phyloP scores from a whole-genome alignment of 192 early-diverging fungal species.

The Podila verticillata region DNA sequence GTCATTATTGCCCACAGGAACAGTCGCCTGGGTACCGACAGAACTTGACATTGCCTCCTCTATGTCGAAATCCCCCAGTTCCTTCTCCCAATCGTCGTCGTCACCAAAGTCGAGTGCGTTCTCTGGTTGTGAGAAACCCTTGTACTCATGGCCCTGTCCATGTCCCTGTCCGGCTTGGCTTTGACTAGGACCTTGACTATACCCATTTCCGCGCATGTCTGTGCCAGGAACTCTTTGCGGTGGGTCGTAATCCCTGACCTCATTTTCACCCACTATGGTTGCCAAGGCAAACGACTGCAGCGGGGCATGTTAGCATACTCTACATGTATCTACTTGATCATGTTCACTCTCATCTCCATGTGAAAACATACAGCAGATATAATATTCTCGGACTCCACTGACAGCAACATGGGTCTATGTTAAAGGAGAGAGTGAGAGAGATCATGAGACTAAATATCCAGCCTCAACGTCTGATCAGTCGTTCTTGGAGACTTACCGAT shows the following conservation, averaged over 20 bases:
- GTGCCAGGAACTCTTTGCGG: neutral
- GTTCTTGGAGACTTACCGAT: slow-evolving; percentile 12
- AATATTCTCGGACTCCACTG: slow-evolving; percentile 25
- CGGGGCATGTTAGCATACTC: too few relatives aligned
- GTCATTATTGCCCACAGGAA: neutral
- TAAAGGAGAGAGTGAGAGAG: neutral
- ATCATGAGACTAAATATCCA: neutral
- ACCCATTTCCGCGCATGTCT: neutral
- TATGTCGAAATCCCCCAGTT: slow-evolving; percentile 35
- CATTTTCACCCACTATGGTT: slow-evolving; percentile 15
- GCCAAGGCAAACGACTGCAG: slow-evolving; percentile 28
- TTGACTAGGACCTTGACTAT: neutral
- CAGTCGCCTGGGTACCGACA: neutral
- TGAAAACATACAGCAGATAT: slow-evolving; percentile 19
- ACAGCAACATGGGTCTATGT: slow-evolving; percentile 21
- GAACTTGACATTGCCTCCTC: slow-evolving; percentile 15
- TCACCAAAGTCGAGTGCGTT: slow-evolving; percentile 36
- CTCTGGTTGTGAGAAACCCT: slow-evolving; percentile 32
- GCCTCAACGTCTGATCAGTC: neutral
- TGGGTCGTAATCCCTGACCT: neutral
- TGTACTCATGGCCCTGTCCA: neutral
- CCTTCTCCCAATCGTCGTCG: slow-evolving; percentile 26
- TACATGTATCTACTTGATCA: too few relatives aligned
- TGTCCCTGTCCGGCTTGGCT: neutral
- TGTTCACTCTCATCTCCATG: neutral